Percentiles rank a stretch among this genome's conserved stretches.
phyloP scores from a whole-genome alignment of 2,329 filamentous ascomycete species.

The Calonectria pseudoturangicola region DNA sequence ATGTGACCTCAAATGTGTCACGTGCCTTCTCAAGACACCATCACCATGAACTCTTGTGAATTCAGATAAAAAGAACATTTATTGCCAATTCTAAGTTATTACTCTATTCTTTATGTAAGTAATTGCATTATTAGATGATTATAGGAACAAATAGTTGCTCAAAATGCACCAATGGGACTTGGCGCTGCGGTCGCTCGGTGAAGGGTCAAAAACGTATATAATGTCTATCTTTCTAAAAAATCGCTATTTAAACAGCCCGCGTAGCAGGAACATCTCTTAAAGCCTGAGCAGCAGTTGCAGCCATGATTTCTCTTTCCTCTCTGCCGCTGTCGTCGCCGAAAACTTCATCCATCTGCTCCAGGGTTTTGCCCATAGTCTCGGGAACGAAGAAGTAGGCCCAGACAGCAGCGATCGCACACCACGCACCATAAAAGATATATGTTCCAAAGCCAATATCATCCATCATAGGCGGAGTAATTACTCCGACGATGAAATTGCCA shows the following conservation, averaged over 20 bases:
- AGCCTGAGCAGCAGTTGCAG: slow-evolving; percentile 22
- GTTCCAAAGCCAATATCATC: slow-evolving; percentile 64
- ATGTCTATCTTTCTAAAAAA: neutral
- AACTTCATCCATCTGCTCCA: slow-evolving; percentile 31
- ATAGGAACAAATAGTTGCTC: too few relatives aligned
- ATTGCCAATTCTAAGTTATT: too few relatives aligned
- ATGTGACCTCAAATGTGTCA: too few relatives aligned
- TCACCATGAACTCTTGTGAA: too few relatives aligned
- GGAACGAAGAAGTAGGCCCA: slow-evolving; percentile 11
- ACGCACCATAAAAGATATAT: slow-evolving; percentile 7
- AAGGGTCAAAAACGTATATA: too few relatives aligned
- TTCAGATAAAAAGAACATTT: too few relatives aligned
- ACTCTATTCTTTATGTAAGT: too few relatives aligned
- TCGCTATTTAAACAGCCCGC: slow-evolving; percentile 7
- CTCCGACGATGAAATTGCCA: slow-evolving; percentile 54
- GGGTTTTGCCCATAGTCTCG: slow-evolving; percentile 23
- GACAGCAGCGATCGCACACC: neutral
- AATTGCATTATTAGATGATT: too few relatives aligned
- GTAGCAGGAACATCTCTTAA: slow-evolving; percentile 2
- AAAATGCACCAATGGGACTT: too few relatives aligned
- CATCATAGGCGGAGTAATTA: slow-evolving; percentile 31
- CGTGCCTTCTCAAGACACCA: too few relatives aligned
- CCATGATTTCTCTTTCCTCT: slow-evolving; percentile 27
- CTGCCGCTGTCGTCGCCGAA: slow-evolving; percentile 28
- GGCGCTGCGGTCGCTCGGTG: too few relatives aligned